These are phyloP conservation scores for Sesbania bispinosa DNA, from an alignment of 306 rosid species.

Conservation along the genomic window DNA sequence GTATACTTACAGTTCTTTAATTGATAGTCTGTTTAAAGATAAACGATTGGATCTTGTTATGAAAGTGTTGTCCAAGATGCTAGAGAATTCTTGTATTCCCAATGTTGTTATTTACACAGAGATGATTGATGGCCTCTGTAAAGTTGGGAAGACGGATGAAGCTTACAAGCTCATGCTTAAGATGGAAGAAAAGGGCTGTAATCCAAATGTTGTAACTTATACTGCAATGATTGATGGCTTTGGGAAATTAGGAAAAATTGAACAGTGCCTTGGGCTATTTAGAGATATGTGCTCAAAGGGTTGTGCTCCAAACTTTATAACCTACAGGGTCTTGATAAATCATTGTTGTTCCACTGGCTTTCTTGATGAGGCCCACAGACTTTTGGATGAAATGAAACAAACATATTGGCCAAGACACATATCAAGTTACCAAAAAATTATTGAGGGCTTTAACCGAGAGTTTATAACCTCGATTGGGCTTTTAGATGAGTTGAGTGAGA, in stretches of 20 bases:
- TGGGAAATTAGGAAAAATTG: conserved; percentile 67
- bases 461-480: conserved; percentile 66
- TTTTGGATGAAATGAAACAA: conserved; percentile 83
- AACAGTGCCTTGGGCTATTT: conserved; percentile 66
- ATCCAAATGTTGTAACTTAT: conserved; percentile 84
- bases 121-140: conserved; percentile 88
- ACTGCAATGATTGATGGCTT: conserved; percentile 90
- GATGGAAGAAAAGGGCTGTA: conserved; percentile 82
- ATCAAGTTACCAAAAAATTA: conserved; percentile 59
- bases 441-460: conserved; percentile 71
- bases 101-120: conserved; percentile 85
- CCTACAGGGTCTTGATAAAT: conserved; percentile 76
- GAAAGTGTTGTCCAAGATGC: conserved; percentile 81
- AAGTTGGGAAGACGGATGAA: conserved; percentile 71
- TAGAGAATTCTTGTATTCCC: conserved; percentile 69
- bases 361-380: conserved; percentile 71
- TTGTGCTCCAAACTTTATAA: conserved; percentile 84
- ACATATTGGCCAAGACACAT: conserved; percentile 79
- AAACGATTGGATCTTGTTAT: conserved; percentile 69
- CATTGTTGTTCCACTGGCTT: conserved; percentile 70
- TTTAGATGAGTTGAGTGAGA: conserved; percentile 57
- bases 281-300: conserved; percentile 75
- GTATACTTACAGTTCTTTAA: conserved; percentile 81
- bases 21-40: conserved; percentile 72
- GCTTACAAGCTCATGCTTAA: conserved; percentile 77